Percentiles rank a stretch among this genome's conserved stretches.
Evolutionary conservation across 1,139 yeast species (phyloP).

Genomic region (Candida mesenterica): DNA sequence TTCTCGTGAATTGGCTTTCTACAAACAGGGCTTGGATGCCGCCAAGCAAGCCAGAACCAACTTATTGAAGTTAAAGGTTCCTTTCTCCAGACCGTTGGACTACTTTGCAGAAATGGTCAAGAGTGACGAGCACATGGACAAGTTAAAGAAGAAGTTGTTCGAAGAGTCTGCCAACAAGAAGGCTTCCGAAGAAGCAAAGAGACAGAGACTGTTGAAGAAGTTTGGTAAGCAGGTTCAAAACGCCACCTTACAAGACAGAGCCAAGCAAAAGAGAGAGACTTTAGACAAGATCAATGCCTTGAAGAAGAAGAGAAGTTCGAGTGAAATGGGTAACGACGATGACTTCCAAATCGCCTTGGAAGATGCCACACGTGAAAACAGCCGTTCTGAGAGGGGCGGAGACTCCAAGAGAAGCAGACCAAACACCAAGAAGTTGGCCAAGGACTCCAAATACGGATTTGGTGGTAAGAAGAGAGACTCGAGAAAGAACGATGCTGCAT

Average conservation of each 20-base stretch:
- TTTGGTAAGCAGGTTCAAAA: constrained; percentile 97
- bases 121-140: constrained; percentile 98
- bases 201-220: constrained; percentile 92
- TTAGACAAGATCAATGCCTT: constrained; percentile 85
- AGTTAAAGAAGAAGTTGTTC: constrained; percentile 75
- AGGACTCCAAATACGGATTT: constrained; percentile 59
- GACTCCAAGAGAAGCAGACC: constrained; percentile 50
- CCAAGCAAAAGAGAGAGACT: constrained; percentile 89
- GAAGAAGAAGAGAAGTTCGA: constrained; percentile 80
- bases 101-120: constrained; percentile 99
- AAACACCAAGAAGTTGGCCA: constrained; percentile 62
- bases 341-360: constrained; percentile 78
- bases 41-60: constrained; percentile 69
- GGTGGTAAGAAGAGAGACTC: constrained; percentile 79
- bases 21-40: constrained; percentile 90
- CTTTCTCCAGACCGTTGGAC: constrained; percentile 91
- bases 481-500: constrained; percentile 71
- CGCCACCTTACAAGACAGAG: constrained; percentile 91
- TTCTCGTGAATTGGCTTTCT: constrained; percentile 59
- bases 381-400: constrained; percentile 27
- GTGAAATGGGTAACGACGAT: constrained; percentile 64
- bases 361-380: constrained; percentile 65
- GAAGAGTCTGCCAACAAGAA: constrained; percentile 87
- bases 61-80: constrained; percentile 65
- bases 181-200: constrained; percentile 91